phyloP scores from a whole-genome alignment of 495 filamentous ascomycete species.

The Aspergillus sclerotioniger region DNA sequence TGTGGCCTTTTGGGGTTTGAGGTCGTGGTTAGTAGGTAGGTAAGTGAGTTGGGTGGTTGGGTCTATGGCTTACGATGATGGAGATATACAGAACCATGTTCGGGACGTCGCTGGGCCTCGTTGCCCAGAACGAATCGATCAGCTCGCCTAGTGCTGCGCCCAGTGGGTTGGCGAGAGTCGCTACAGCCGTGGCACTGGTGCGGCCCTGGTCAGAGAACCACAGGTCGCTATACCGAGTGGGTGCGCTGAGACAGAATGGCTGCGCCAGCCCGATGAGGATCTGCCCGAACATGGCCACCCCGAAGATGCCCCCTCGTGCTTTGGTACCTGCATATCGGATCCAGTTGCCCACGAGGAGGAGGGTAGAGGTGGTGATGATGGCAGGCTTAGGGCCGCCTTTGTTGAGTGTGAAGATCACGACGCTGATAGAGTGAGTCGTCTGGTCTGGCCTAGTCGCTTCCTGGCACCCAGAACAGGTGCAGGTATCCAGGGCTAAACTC shows the following conservation, averaged over 20 bases:
- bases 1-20: constrained; percentile 56
- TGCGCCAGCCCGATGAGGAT: constrained; percentile 86
- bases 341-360: constrained; percentile 86
- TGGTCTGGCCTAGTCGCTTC: no score
- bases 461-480: no score
- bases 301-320: constrained; percentile 60
- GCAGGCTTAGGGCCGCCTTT: constrained; percentile 73
- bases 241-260: constrained; percentile 87
- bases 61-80: constrained; percentile 62
- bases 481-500: constrained; percentile 25
- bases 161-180: constrained; percentile 81
- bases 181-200: constrained; percentile 82
- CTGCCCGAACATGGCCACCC: constrained; percentile 90
- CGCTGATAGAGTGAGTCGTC: constrained; percentile 27
- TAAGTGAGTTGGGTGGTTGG: constrained; percentile 8
- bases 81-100: constrained; percentile 84
- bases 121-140: constrained; percentile 74
- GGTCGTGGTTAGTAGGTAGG: constrained; percentile 11
- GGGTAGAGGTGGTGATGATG: constrained; percentile 67
- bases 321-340: constrained; percentile 82
- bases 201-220: constrained; percentile 89
- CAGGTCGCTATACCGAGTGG: constrained; percentile 86
- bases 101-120: constrained; percentile 60
- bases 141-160: constrained; percentile 87
- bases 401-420: constrained; percentile 76